Conservation (phyloP, 2,329 filamentous ascomycete genomes). For the Diaporthe velutina region DNA sequence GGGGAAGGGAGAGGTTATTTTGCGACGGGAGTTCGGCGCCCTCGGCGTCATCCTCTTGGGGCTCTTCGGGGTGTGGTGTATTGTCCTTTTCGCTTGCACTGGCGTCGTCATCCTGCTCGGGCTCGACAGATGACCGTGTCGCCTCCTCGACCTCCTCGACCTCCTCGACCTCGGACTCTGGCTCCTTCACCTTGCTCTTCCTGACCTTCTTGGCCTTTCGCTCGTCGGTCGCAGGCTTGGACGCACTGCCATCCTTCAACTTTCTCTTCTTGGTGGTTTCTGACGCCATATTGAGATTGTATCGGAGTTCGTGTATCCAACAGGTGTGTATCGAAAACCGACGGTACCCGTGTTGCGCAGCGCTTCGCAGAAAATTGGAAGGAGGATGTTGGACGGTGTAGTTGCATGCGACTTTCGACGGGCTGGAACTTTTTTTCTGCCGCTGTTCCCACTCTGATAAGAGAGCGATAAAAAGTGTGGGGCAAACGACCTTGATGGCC, state of each 20-base stretch:
- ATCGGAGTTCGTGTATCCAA: slow-evolving; percentile 3
- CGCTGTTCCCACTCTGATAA: slow-evolving; percentile 37
- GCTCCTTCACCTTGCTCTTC: slow-evolving; percentile 38
- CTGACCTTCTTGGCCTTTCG: slow-evolving; percentile 39
- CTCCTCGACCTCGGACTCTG: slow-evolving; percentile 37
- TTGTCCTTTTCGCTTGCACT: slow-evolving; percentile 38
- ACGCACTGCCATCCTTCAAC: slow-evolving; percentile 47
- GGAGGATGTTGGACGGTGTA: neutral
- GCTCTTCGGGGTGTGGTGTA: slow-evolving; percentile 42
- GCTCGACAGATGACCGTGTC: slow-evolving; percentile 40
- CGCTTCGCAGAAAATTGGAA: slow-evolving; percentile 14
- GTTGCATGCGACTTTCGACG: slow-evolving; percentile 5
- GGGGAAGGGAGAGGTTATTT: slow-evolving; percentile 62
- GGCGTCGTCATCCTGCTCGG: slow-evolving; percentile 41
- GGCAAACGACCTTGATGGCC: slow-evolving; percentile 10
- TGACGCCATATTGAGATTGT: slow-evolving; percentile 46
- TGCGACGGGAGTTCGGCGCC: slow-evolving; percentile 52
- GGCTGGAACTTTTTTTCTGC: slow-evolving; percentile 39
- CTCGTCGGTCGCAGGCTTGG: slow-evolving; percentile 41
- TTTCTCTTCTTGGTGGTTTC: slow-evolving; percentile 53
- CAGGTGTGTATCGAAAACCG: neutral
- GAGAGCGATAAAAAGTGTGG: slow-evolving; percentile 24
- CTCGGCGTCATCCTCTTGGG: slow-evolving; percentile 48
- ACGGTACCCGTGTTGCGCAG: neutral
- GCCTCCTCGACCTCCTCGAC: slow-evolving; percentile 38